Evolutionary conservation across 768 basidiomycete species (phyloP).

Genomic region (Boletus fagicola): DNA sequence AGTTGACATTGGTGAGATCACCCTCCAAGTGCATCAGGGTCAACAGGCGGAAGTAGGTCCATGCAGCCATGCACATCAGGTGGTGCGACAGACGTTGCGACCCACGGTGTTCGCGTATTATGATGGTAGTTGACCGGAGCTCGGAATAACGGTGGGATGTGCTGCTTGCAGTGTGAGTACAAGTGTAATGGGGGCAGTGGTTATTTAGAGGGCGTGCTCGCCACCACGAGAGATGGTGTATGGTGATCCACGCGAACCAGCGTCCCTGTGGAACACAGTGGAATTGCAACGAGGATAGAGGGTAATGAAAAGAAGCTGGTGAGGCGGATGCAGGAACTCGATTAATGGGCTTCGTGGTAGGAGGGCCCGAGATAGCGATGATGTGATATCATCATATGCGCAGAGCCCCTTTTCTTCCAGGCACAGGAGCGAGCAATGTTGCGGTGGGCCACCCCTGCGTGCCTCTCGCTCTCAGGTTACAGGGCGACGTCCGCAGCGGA

Average conservation of each 20-base stretch:
- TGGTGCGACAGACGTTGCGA: not conserved
- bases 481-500: not conserved
- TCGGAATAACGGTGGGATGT: not conserved
- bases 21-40: conserved; percentile 3
- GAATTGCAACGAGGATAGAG: conserved; percentile 3
- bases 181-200: conserved; percentile 5
- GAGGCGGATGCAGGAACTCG: not conserved
- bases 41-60: not conserved
- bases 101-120: conserved; percentile 2
- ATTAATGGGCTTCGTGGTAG: not conserved
- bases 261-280: conserved; percentile 4
- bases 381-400: conserved; percentile 1
- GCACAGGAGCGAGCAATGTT: conserved; percentile 3
- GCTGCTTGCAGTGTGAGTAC: not conserved
- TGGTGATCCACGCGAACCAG: conserved; percentile 16
- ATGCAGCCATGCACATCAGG: not conserved
- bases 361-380: conserved; percentile 1
- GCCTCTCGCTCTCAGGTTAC: conserved; percentile 4
- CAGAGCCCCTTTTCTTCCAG: conserved; percentile 1
- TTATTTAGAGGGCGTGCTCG: not conserved
- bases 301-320: conserved; percentile 3
- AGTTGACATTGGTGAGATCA: not conserved
- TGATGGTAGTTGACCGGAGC: not conserved
- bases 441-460: not conserved
- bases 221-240: not conserved